phyloP scores from a whole-genome alignment of 352 stramenopile genomes.

The Phytophthora kernoviae region DNA sequence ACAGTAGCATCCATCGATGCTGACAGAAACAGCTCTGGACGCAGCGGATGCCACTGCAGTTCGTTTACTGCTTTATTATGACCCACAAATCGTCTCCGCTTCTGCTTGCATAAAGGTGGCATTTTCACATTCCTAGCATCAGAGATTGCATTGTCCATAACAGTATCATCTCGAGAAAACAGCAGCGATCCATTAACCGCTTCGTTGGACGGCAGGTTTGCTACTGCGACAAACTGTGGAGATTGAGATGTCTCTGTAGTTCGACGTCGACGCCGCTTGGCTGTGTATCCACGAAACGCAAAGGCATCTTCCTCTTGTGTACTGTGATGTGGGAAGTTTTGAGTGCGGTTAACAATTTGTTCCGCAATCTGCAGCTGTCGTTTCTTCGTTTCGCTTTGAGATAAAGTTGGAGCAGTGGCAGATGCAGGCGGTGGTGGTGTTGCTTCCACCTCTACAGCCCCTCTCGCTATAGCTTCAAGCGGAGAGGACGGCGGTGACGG shows the following conservation, averaged over 20 bases:
- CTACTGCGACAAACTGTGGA: not conserved
- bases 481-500: conserved; percentile 11
- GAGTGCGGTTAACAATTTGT: conserved; percentile 2
- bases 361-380: conserved; percentile 3
- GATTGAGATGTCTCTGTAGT: not conserved
- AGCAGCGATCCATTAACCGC: conserved; percentile 2
- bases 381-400: not conserved
- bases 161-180: conserved; percentile 1
- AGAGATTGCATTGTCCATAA: not conserved
- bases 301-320: conserved; percentile 31
- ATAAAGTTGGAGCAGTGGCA: not conserved
- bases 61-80: conserved; percentile 43
- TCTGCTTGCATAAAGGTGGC: conserved; percentile 9
- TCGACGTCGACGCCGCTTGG: conserved; percentile 19
- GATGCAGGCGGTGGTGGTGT: not conserved
- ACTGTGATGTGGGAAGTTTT: conserved; percentile 4
- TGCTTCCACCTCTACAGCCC: no score
- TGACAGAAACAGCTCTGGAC: conserved; percentile 47
- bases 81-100: conserved; percentile 20
- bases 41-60: conserved; percentile 50
- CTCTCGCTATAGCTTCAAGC: not conserved
- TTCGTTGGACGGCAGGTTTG: not conserved
- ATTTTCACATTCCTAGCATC: not conserved
- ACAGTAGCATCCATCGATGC: conserved; percentile 66
- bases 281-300: conserved; percentile 36